Evolutionary conservation across 225 moss, liverwort and hornwort genomes (phyloP).

Genomic region (Polytrichum formosum): DNA sequence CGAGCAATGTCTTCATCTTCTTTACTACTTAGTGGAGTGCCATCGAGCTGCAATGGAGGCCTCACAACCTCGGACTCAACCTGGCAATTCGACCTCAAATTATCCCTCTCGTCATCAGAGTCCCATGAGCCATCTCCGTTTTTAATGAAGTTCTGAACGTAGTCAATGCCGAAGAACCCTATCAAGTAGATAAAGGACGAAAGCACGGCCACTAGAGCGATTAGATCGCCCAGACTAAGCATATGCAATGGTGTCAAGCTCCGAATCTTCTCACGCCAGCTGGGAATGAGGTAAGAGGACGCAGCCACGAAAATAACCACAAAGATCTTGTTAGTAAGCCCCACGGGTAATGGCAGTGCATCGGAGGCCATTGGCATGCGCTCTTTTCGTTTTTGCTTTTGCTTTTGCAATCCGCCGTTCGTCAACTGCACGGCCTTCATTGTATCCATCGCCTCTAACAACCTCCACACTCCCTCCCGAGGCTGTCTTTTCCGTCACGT

Average conservation of each 20-base stretch:
- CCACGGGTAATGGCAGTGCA: constrained; percentile 59
- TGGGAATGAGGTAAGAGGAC: constrained; percentile 54
- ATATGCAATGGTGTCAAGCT: constrained; percentile 54
- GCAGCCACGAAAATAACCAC: constrained; percentile 55
- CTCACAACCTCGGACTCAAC: constrained; percentile 7
- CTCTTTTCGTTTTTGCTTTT: constrained; percentile 2
- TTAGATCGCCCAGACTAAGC: constrained; percentile 57
- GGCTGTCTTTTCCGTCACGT: too few species aligned
- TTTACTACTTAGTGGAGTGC: constrained; percentile 7
- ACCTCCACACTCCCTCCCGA: neutral
- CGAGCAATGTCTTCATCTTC: constrained; percentile 14
- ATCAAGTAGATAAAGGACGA: constrained; percentile 60
- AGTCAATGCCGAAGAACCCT: constrained; percentile 65
- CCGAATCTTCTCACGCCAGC: constrained; percentile 64
- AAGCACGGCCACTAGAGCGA: constrained; percentile 44
- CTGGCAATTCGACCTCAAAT: constrained; percentile 14
- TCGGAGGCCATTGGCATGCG: constrained; percentile 38
- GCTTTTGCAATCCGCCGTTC: neutral
- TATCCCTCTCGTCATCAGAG: constrained; percentile 33
- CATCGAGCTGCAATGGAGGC: constrained; percentile 33
- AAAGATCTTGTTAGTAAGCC: constrained; percentile 60
- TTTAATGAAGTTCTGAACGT: constrained; percentile 57
- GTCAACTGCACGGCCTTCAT: constrained; percentile 5
- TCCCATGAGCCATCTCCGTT: constrained; percentile 50
- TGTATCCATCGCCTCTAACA: neutral